phyloP scores from a whole-genome alignment of 2,329 filamentous ascomycete genomes.

The Beauveria sp. region DNA sequence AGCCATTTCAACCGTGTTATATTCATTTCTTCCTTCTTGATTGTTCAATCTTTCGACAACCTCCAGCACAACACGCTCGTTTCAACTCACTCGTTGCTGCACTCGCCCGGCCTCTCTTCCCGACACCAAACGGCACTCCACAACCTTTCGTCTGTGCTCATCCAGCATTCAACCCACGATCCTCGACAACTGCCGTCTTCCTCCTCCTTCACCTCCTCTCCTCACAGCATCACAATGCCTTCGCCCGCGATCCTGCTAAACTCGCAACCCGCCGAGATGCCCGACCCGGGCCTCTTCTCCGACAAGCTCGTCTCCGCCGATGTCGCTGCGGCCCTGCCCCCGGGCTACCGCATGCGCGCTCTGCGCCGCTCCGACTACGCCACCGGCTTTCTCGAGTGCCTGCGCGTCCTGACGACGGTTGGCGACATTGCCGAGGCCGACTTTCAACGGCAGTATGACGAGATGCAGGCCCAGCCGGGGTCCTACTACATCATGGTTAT shows the following conservation, averaged over 20 bases:
- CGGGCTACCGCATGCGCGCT: conserved; percentile 76
- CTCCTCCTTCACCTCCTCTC: background rate
- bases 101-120: background rate
- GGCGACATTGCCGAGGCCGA: conserved; percentile 71
- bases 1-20: background rate
- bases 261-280: conserved; percentile 12
- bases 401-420: conserved; percentile 86
- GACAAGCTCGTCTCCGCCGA: conserved; percentile 67
- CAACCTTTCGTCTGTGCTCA: background rate
- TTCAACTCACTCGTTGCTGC: background rate
- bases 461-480: conserved; percentile 65
- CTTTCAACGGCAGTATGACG: conserved; percentile 75
- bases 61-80: background rate
- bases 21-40: background rate
- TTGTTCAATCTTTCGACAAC: background rate
- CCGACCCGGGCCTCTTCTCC: conserved; percentile 60
- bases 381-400: conserved; percentile 79
- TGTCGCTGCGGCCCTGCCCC: conserved; percentile 65
- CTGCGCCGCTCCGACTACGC: conserved; percentile 71
- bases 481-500: conserved; percentile 83
- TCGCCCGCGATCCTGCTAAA: conserved; percentile 7
- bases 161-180: background rate
- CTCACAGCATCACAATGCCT: background rate
- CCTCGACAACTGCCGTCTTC: background rate
- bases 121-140: background rate